Conservation (phyloP, 2,329 filamentous ascomycete genomes). For the Aspergillus hortae region DNA sequence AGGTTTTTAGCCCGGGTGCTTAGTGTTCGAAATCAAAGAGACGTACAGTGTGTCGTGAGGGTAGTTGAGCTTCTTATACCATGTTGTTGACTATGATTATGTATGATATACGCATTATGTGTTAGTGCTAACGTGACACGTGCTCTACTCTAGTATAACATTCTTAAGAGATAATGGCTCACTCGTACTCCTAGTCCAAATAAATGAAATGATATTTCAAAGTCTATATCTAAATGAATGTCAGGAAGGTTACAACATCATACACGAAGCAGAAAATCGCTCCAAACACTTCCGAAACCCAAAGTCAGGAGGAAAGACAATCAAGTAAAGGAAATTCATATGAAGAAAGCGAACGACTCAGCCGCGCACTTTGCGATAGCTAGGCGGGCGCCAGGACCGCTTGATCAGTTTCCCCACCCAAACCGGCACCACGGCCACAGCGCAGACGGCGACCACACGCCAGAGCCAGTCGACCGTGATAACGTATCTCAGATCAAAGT, state of each 20-base stretch:
- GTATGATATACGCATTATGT: neutral
- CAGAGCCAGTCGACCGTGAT: slow-evolving; percentile 79
- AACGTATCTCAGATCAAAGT: slow-evolving; percentile 82
- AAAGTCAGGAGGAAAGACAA: neutral
- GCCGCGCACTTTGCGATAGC: slow-evolving; percentile 78
- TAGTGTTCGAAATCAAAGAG: slow-evolving; percentile 5
- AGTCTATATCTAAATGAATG: slow-evolving; percentile 1
- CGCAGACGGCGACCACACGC: slow-evolving; percentile 76
- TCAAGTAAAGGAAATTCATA: neutral
- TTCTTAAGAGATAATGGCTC: neutral
- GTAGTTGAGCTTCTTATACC: neutral
- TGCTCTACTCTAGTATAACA: neutral
- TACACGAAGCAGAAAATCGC: slow-evolving; percentile 2
- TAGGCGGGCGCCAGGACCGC: slow-evolving; percentile 82
- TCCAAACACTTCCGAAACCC: neutral
- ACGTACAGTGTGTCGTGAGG: neutral
- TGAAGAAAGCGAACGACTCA: slow-evolving; percentile 14
- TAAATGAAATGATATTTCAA: neutral
- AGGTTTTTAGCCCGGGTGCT: slow-evolving; percentile 42
- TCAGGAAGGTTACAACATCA: neutral
- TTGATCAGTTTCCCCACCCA: slow-evolving; percentile 83
- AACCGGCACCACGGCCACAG: slow-evolving; percentile 78
- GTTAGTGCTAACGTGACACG: neutral
- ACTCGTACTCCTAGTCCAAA: neutral
- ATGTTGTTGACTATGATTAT: neutral